Evolutionary conservation across 768 basidiomycete genomes (phyloP).

Genomic region (Boletus fagicola): DNA sequence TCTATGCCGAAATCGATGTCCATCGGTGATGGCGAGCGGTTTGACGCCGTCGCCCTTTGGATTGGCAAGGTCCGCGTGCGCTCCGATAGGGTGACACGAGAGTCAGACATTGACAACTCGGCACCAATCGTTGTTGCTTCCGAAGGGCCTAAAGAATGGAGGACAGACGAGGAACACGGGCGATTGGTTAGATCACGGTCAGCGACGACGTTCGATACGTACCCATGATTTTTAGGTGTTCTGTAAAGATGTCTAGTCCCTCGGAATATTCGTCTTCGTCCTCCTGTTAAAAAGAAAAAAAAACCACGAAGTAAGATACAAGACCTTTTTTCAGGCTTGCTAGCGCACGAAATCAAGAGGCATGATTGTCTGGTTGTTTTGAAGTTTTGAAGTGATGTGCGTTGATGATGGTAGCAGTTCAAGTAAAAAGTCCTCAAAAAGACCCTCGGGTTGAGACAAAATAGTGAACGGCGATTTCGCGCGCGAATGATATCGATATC

Average conservation of each 20-base stretch:
- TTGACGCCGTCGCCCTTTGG: conserved; percentile 6
- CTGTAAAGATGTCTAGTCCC: conserved; percentile 14
- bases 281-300: conserved; percentile 14
- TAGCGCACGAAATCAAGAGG: conserved; percentile 23
- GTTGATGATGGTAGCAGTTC: conserved; percentile 12
- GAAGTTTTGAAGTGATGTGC: conserved; percentile 3
- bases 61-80: conserved; percentile 19
- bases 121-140: conserved; percentile 6
- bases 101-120: conserved; percentile 17
- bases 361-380: conserved; percentile 10
- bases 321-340: background rate
- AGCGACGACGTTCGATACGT: conserved; percentile 8
- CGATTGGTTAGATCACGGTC: background rate
- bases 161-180: background rate
- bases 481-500: conserved; percentile 11
- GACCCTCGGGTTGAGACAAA: background rate
- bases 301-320: conserved; percentile 1
- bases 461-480: background rate
- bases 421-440: conserved; percentile 4
- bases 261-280: conserved; percentile 26
- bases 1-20: conserved; percentile 17
- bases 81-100: conserved; percentile 19
- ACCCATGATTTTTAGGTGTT: conserved; percentile 15
- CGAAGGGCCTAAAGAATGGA: conserved; percentile 8
- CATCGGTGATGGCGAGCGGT: conserved; percentile 24